Percentiles rank a stretch among this genome's conserved stretches.
Conservation (phyloP, 2,329 filamentous ascomycete genomes). For the Phaeoacremonium minimum region DNA sequence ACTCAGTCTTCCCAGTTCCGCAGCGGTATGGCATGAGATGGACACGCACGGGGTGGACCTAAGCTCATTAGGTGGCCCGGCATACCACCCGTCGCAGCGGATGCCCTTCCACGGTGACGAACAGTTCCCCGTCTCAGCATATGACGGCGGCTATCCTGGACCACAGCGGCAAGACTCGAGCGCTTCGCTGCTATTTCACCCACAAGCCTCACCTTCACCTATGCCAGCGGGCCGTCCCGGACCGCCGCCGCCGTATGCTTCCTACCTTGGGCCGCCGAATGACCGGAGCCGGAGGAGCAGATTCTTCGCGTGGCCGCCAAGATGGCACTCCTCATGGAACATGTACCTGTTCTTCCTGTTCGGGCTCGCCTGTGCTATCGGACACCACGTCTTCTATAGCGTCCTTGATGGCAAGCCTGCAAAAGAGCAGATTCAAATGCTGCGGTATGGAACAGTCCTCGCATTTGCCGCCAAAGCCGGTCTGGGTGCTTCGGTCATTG, state of each 20-base stretch:
- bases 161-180: no score
- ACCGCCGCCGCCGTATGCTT: no score
- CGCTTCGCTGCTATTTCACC: no score
- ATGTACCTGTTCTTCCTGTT: conserved; percentile 31
- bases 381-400: conserved; percentile 31
- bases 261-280: no score
- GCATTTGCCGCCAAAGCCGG: conserved; percentile 33
- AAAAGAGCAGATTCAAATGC: conserved; percentile 28
- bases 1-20: no score
- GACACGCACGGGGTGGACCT: conserved; percentile 4
- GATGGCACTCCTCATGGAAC: conserved; percentile 14
- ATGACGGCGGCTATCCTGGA: no score
- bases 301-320: no score
- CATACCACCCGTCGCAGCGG: conserved; percentile 2
- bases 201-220: no score
- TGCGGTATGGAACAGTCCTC: conserved; percentile 31
- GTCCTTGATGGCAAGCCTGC: conserved; percentile 24
- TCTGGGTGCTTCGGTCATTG: conserved; percentile 26
- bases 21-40: no score
- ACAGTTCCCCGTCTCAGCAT: neutral
- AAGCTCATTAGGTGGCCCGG: conserved; percentile 3
- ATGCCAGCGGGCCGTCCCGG: no score
- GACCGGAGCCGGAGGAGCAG: no score
- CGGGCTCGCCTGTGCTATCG: conserved; percentile 28
- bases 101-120: conserved; percentile 9